Conservation (phyloP, 1,284 basidiomycete species). For the Ustilago lituana region DNA sequence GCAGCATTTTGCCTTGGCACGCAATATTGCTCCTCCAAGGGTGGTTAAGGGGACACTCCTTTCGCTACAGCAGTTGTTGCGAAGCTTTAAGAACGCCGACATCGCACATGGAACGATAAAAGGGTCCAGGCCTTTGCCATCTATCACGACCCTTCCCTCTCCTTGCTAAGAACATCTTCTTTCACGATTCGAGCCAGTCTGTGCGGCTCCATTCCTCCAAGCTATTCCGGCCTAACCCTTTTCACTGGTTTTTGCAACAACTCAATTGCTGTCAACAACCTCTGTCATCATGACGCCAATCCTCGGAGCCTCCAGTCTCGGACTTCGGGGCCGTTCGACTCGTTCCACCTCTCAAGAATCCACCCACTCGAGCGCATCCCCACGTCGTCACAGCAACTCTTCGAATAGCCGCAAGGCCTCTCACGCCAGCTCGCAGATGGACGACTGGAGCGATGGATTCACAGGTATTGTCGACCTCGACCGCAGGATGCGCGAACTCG, state of each 20-base stretch:
- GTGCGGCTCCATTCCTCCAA: not conserved
- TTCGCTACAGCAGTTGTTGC: too few species aligned
- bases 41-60: too few species aligned
- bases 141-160: not conserved
- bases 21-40: too few species aligned
- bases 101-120: too few species aligned
- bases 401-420: slow-evolving; percentile 18
- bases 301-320: slow-evolving; percentile 15
- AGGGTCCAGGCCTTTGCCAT: not conserved
- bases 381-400: slow-evolving; percentile 23
- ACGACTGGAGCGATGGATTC: slow-evolving; percentile 50
- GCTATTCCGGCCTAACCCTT: too few species aligned
- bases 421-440: slow-evolving; percentile 21
- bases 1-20: too few species aligned
- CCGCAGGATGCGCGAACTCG: slow-evolving; percentile 45
- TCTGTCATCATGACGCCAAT: slow-evolving; percentile 10
- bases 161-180: not conserved
- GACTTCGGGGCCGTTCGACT: too few species aligned
- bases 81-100: too few species aligned
- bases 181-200: not conserved
- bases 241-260: not conserved
- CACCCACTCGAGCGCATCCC: slow-evolving; percentile 17
- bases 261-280: not conserved
- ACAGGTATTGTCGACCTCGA: slow-evolving; percentile 52
- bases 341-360: slow-evolving; percentile 7